phyloP scores from a whole-genome alignment of 1,284 basidiomycete genomes.

The Leccinum griseonigrum region DNA sequence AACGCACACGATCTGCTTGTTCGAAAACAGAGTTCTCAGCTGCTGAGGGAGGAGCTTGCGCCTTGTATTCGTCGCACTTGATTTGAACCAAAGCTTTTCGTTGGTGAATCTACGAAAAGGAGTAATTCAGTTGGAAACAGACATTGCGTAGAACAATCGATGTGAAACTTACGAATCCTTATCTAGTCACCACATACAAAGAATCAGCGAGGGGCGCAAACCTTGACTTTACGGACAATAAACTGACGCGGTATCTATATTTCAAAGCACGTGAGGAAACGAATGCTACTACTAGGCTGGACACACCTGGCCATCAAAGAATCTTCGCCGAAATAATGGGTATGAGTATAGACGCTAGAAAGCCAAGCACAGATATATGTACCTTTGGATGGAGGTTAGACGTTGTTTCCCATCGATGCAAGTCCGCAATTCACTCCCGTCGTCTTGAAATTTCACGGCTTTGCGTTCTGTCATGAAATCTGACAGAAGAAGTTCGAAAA shows the following conservation, averaged over 20 bases:
- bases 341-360: not conserved
- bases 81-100: slow-evolving; percentile 41
- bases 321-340: slow-evolving; percentile 29
- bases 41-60: slow-evolving; percentile 31
- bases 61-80: slow-evolving; percentile 13
- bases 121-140: not conserved
- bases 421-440: slow-evolving; percentile 43
- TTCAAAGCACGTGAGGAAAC: slow-evolving; percentile 2
- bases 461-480: not conserved
- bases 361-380: not conserved
- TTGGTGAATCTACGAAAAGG: slow-evolving; percentile 30
- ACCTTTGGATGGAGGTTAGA: slow-evolving; percentile 52
- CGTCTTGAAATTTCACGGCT: slow-evolving; percentile 31
- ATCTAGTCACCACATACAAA: slow-evolving; percentile 23
- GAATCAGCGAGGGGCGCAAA: slow-evolving; percentile 6
- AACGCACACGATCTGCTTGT: slow-evolving; percentile 51
- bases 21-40: slow-evolving; percentile 35
- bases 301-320: slow-evolving; percentile 47
- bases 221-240: not conserved
- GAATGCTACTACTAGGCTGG: not conserved
- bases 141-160: not conserved
- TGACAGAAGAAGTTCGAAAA: not conserved
- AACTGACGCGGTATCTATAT: slow-evolving; percentile 37
- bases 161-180: slow-evolving; percentile 39
- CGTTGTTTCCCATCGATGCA: slow-evolving; percentile 59